Evolutionary conservation across 495 filamentous ascomycete species (phyloP).

Genomic region (Hyaloscypha hepaticicola): DNA sequence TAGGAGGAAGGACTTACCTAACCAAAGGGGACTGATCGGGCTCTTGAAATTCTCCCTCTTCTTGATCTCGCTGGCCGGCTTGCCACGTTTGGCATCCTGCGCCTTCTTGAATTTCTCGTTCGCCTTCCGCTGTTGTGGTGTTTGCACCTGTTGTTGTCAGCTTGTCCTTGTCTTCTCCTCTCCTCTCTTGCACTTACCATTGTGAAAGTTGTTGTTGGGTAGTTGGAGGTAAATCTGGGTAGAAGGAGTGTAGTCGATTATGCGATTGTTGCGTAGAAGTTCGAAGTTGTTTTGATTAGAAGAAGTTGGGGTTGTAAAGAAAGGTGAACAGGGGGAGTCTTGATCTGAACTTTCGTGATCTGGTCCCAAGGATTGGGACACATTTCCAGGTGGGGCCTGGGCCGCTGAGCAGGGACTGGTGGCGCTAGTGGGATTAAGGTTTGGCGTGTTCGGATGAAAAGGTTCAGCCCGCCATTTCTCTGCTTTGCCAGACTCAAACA

Average conservation of each 20-base stretch:
- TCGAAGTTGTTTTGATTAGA: not conserved
- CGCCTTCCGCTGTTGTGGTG: conserved; percentile 84
- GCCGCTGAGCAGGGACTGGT: not conserved
- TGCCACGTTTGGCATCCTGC: conserved; percentile 80
- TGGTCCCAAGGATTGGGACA: conserved; percentile 5
- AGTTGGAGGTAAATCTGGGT: not conserved
- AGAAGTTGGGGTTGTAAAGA: not conserved
- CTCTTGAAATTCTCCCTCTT: conserved; percentile 62
- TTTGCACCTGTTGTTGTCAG: conserved; percentile 69
- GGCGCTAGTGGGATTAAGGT: conserved; percentile 6
- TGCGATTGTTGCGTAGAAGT: not conserved
- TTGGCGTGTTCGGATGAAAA: conserved; percentile 9
- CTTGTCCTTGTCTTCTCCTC: not conserved
- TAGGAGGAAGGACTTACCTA: conserved; percentile 62
- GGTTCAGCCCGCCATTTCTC: not conserved
- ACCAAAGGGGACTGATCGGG: conserved; percentile 76
- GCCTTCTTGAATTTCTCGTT: conserved; percentile 82
- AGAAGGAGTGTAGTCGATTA: not conserved
- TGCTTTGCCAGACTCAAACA: not conserved
- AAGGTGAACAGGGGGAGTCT: not conserved
- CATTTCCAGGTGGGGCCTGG: conserved; percentile 10
- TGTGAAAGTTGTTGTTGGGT: not conserved
- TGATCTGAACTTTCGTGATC: not conserved
- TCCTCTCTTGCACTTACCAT: conserved; percentile 12
- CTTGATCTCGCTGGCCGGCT: conserved; percentile 68